Conservation (phyloP, 2,329 filamentous ascomycete species). For the Penicillium rolfsii region DNA sequence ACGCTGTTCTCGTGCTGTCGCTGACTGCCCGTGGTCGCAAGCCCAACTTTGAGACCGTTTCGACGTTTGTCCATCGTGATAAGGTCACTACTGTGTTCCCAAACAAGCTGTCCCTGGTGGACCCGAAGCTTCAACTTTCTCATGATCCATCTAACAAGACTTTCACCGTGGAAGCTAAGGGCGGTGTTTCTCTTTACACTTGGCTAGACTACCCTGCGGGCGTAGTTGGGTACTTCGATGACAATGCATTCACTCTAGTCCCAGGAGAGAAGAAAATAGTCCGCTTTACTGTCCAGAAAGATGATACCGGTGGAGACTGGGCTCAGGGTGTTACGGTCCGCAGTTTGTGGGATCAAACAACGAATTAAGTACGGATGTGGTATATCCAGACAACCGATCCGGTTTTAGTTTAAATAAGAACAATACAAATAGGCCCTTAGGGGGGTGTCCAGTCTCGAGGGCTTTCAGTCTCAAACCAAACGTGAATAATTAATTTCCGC, state of each 20-base stretch:
- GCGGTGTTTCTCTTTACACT: slow-evolving; percentile 57
- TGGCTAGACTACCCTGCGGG: slow-evolving; percentile 59
- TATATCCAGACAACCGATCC: not conserved
- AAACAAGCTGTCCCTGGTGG: slow-evolving; percentile 50
- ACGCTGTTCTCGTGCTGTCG: slow-evolving; percentile 51
- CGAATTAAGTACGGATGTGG: not conserved
- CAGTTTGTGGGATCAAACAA: slow-evolving; percentile 56
- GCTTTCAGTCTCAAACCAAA: not conserved
- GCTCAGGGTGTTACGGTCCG: slow-evolving; percentile 52
- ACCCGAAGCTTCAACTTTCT: slow-evolving; percentile 52
- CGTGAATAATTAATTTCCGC: not conserved
- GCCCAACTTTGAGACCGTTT: slow-evolving; percentile 48
- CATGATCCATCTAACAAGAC: slow-evolving; percentile 36
- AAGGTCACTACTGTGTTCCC: slow-evolving; percentile 55
- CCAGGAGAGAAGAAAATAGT: slow-evolving; percentile 52
- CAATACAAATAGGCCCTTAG: too few relatives aligned
- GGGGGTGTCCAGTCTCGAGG: too few relatives aligned
- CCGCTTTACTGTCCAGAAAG: slow-evolving; percentile 51
- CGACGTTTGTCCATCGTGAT: slow-evolving; percentile 54
- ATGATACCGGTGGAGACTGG: slow-evolving; percentile 51
- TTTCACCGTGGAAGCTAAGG: slow-evolving; percentile 54
- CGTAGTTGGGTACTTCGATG: slow-evolving; percentile 55
- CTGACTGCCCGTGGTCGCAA: slow-evolving; percentile 51
- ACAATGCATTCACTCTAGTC: slow-evolving; percentile 57
- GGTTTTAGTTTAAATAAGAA: not conserved